phyloP scores from a whole-genome alignment of 225 moss, liverwort and hornwort genomes.

The Antitrichia curtipendula region DNA sequence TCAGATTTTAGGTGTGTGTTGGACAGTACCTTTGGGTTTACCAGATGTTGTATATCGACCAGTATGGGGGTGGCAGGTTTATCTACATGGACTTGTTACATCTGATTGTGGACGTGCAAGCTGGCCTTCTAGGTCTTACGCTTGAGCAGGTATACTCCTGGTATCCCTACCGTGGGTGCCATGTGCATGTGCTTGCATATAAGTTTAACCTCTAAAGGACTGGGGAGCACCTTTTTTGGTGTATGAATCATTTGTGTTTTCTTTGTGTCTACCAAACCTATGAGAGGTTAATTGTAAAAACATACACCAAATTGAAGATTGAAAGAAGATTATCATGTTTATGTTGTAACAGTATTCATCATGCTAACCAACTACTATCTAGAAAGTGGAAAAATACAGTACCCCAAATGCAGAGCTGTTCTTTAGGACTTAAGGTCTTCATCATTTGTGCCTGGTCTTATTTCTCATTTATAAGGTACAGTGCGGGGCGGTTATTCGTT shows the following conservation, averaged over 20 bases:
- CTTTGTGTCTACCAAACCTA: neutral
- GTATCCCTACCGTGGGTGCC: neutral
- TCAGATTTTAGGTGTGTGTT: neutral
- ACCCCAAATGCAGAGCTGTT: neutral
- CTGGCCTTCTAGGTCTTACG: slow-evolving; percentile 59
- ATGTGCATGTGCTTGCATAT: neutral
- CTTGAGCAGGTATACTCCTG: slow-evolving; percentile 49
- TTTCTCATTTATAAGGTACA: slow-evolving; percentile 19
- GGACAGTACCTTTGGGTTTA: neutral
- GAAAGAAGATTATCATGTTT: neutral
- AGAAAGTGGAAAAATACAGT: neutral
- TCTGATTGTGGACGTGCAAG: slow-evolving; percentile 60
- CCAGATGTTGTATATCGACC: slow-evolving; percentile 2
- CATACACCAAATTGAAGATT: neutral
- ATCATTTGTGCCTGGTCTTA: neutral
- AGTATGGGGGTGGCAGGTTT: slow-evolving; percentile 43
- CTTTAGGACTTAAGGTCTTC: neutral
- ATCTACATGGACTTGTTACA: slow-evolving; percentile 76
- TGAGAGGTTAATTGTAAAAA: neutral
- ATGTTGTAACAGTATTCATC: neutral
- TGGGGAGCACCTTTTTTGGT: neutral
- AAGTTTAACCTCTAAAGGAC: neutral
- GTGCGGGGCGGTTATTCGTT: slow-evolving; percentile 54
- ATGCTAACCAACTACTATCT: neutral
- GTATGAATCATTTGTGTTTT: neutral